Percentiles rank a stretch among this genome's conserved stretches.
These are phyloP conservation scores for Trypanosoma brucei DNA, from an alignment of 208 protist species.

Conservation along the genomic window DNA sequence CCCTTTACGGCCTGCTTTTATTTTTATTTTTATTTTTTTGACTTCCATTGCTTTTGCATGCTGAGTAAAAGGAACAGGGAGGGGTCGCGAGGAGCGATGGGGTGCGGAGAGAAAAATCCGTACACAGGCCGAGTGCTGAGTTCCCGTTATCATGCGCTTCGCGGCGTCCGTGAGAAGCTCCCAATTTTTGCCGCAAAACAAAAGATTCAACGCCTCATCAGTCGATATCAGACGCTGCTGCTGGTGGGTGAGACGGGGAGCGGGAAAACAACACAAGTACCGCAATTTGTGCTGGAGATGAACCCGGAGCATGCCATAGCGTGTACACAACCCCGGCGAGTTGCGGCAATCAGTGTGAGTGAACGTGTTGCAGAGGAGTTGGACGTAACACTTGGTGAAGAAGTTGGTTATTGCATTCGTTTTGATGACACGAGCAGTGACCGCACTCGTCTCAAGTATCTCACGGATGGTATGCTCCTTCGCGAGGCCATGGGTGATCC, in stretches of 20 bases:
- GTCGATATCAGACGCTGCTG: constrained; percentile 85
- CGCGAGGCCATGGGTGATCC: constrained; percentile 95
- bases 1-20: no score
- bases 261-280: constrained; percentile 95
- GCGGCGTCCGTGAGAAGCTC: constrained; percentile 49
- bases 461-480: constrained; percentile 99
- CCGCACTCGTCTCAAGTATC: constrained; percentile 96
- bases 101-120: constrained; percentile 23
- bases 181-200: constrained; percentile 74
- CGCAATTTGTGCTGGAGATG: constrained; percentile 92
- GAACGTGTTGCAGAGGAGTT: constrained; percentile 98
- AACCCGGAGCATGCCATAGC: constrained; percentile 67
- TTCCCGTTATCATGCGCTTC: constrained; percentile 45
- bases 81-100: not conserved
- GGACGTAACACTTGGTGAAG: constrained; percentile 93
- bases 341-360: constrained; percentile 97
- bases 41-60: no score
- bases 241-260: constrained; percentile 93
- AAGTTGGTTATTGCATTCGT: constrained; percentile 98
- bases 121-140: constrained; percentile 54
- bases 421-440: constrained; percentile 96
- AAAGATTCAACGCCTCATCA: constrained; percentile 85
- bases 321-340: constrained; percentile 98
- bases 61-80: no score
- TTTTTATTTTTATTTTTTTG: no score